phyloP scores from a whole-genome alignment of 306 rosid species.

The Citrullus amarus region DNA sequence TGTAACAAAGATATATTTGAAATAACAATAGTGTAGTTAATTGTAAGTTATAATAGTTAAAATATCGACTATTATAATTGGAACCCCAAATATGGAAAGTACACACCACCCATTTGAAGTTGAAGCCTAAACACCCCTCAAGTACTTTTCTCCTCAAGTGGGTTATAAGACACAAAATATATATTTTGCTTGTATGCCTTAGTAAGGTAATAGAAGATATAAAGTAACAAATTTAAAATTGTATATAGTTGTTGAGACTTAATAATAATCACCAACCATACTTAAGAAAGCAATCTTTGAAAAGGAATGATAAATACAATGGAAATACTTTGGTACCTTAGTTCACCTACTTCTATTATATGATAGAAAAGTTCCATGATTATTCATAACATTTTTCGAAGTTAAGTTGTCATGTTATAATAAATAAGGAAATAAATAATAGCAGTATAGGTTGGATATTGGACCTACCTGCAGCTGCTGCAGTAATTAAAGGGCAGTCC shows the following conservation, averaged over 20 bases:
- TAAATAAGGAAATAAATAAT: conserved; percentile 1
- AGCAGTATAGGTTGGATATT: neutral
- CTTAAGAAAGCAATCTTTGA: neutral
- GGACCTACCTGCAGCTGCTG: conserved; percentile 1
- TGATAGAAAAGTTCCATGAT: neutral
- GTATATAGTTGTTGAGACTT: neutral
- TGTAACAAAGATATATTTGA: too few species aligned
- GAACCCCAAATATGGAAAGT: too few species aligned
- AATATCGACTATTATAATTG: too few species aligned
- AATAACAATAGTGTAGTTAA: too few species aligned
- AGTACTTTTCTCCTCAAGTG: too few species aligned
- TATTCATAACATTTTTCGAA: neutral
- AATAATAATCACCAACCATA: neutral
- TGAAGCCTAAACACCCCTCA: too few species aligned
- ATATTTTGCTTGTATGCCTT: too few species aligned
- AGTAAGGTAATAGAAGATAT: neutral
- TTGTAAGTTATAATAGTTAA: too few species aligned
- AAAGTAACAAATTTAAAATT: neutral
- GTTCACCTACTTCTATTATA: neutral
- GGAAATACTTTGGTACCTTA: neutral
- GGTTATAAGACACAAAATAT: too few species aligned
- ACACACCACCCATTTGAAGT: too few species aligned
- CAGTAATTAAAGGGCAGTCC: neutral
- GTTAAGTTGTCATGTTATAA: neutral
- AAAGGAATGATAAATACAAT: neutral